phyloP scores from a whole-genome alignment of 2,329 filamentous ascomycete genomes.

The Pseudomassariella vexata region DNA sequence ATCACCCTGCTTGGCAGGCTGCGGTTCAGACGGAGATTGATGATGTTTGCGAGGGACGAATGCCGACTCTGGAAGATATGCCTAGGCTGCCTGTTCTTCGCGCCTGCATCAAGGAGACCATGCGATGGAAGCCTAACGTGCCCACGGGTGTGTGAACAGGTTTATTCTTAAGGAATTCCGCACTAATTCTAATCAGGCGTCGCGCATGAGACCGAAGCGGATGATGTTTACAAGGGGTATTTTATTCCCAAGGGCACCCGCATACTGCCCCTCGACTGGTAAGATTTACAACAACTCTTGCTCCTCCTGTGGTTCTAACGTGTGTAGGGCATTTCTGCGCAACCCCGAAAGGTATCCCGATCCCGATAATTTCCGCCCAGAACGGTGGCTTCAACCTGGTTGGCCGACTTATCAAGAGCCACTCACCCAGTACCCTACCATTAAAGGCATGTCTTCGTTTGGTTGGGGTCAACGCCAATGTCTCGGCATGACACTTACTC shows the following conservation, averaged over 20 bases:
- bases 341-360: constrained; percentile 45
- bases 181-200: constrained; percentile 28
- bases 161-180: no score
- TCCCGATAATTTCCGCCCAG: constrained; percentile 44
- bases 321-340: constrained; percentile 42
- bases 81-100: constrained; percentile 35
- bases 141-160: constrained; percentile 23
- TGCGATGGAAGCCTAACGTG: constrained; percentile 41
- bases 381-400: constrained; percentile 44
- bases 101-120: constrained; percentile 39
- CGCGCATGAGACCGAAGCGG: constrained; percentile 44
- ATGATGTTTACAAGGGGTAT: constrained; percentile 42
- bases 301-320: constrained; percentile 2
- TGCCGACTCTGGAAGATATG: constrained; percentile 36
- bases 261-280: constrained; percentile 35
- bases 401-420: constrained; percentile 49
- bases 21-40: constrained; percentile 39
- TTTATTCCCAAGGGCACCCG: constrained; percentile 42
- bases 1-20: constrained; percentile 40
- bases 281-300: constrained; percentile 6
- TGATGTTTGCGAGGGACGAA: constrained; percentile 31
- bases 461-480: constrained; percentile 46
- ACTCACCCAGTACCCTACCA: constrained; percentile 42
- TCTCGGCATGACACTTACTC: constrained; percentile 27
- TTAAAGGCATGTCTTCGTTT: constrained; percentile 47